A percentile compares a stretch with the other conserved stretches of the same genome.
Evolutionary conservation across 2,329 filamentous ascomycete species (phyloP).

Genomic region (Simplicillium sp.): DNA sequence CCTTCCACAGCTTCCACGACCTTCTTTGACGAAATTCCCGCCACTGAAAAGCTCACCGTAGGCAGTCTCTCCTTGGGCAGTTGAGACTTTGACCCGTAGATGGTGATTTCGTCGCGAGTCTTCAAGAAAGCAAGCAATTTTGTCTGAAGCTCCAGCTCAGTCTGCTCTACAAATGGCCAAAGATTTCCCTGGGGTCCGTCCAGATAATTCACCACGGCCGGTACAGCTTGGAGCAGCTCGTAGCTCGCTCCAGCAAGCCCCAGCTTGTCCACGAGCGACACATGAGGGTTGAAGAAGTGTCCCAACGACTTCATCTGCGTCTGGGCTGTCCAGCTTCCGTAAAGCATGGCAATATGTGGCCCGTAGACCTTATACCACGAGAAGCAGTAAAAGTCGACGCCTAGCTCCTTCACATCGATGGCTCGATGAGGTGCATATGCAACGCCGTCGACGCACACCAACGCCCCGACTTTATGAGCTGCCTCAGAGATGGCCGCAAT

Average conservation of each 20-base stretch:
- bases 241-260: conserved; percentile 62
- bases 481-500: conserved; percentile 43
- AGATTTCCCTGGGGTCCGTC: conserved; percentile 21
- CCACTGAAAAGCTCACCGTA: conserved; percentile 57
- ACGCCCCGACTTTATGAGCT: conserved; percentile 39
- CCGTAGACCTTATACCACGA: conserved; percentile 80
- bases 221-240: conserved; percentile 56
- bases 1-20: conserved; percentile 55
- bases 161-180: conserved; percentile 43
- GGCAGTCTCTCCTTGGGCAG: conserved; percentile 44
- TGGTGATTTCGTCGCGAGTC: conserved; percentile 38
- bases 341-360: conserved; percentile 64
- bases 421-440: conserved; percentile 65
- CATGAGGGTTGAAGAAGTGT: conserved; percentile 58
- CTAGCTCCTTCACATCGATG: conserved; percentile 58
- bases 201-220: conserved; percentile 54
- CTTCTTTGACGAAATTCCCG: conserved; percentile 43
- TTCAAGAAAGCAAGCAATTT: conserved; percentile 51
- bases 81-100: conserved; percentile 46
- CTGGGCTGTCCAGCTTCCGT: conserved; percentile 50
- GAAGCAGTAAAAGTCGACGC: conserved; percentile 69
- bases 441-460: conserved; percentile 67
- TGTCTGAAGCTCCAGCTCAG: conserved; percentile 52
- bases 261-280: conserved; percentile 56
- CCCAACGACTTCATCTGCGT: conserved; percentile 42